Evolutionary conservation across 2,329 filamentous ascomycete genomes (phyloP).

Genomic region (Arachnomyces sp.): DNA sequence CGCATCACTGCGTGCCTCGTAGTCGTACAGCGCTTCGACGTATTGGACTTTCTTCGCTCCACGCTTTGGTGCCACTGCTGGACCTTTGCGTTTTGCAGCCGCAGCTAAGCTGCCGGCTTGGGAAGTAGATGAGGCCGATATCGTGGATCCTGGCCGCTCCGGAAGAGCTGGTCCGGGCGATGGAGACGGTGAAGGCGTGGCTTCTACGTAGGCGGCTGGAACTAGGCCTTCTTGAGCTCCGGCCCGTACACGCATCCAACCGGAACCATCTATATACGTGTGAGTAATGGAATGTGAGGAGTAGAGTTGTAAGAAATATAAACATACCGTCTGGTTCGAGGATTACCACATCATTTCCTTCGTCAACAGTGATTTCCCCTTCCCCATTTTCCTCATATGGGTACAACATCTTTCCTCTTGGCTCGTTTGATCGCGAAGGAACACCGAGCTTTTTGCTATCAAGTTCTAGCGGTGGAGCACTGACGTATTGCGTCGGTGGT

Average conservation of each 20-base stretch:
- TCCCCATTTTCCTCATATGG: slow-evolving; percentile 71
- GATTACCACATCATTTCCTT: slow-evolving; percentile 69
- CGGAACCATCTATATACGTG: slow-evolving; percentile 63
- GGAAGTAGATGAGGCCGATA: slow-evolving; percentile 70
- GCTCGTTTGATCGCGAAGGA: slow-evolving; percentile 37
- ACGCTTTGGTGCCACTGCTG: slow-evolving; percentile 79
- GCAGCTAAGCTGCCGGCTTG: slow-evolving; percentile 46
- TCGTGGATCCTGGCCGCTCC: slow-evolving; percentile 58
- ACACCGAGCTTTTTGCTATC: slow-evolving; percentile 8
- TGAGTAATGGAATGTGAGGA: slow-evolving; percentile 8
- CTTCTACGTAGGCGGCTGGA: slow-evolving; percentile 76
- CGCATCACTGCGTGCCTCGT: slow-evolving; percentile 72
- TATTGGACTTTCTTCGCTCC: slow-evolving; percentile 92
- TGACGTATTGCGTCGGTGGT: slow-evolving; percentile 74
- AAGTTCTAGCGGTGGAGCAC: slow-evolving; percentile 46
- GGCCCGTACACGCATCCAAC: slow-evolving; percentile 79
- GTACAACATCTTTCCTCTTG: slow-evolving; percentile 83
- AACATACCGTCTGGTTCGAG: slow-evolving; percentile 80
- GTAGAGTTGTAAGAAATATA: not conserved
- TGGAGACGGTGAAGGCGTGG: slow-evolving; percentile 43
- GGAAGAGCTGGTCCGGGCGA: slow-evolving; percentile 25
- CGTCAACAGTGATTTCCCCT: slow-evolving; percentile 72
- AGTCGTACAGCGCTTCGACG: slow-evolving; percentile 88
- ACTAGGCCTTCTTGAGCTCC: slow-evolving; percentile 73
- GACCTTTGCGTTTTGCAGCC: slow-evolving; percentile 72